Evolutionary conservation across 2,329 filamentous ascomycete species (phyloP), one percentile per base, ranked within the genome.

Genomic region (Aulographum hederae): DNA sequence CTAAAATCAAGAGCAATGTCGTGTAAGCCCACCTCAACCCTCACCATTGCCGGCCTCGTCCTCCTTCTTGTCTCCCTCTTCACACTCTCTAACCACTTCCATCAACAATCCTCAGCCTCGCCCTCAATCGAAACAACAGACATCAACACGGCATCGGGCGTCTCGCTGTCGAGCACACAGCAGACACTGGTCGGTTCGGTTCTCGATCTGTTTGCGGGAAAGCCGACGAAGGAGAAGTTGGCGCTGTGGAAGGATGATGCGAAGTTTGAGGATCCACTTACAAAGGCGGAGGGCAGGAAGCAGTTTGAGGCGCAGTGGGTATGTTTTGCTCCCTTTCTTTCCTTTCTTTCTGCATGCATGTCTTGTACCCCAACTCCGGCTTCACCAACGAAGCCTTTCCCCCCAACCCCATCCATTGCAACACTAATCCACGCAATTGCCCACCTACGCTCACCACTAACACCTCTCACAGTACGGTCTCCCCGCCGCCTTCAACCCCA

Each of bases 131-230:
- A 25, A n/a, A 25, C 8, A 8, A 25, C 21, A 8, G 8, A 8
- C n/a, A 8, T 74, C 43, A 57, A 62, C 28, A 61, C 61, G 6
- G 58, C 56, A 0, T 40, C 60, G 0, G 67, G 67, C 10, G 58
- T 73, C 11, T 47, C 56, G 1, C 54, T 73, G 11, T 56, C 55
- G 13, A 39, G 52, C 0, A 44, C 58, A 14, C 67, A 74, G 42
- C 62, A 63, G 37, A 57, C 67, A 0, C 36, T 73, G 19, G 61
- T 73, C 10, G 65, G 65, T 35, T 65, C 61, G 28, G 57, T 75
- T 11, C 57, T 76, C 16, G 70, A 75, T 43, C 61, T 75, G 30
- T 75, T 74, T 44, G 64, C 66, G 20, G 69, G 69, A 28, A 58
- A 62, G 13, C 67, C 69, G 0, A 67, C 66, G 2, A 57, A 72